Percentiles rank a stretch among this genome's conserved stretches.
Evolutionary conservation across 139 green algal species (phyloP).

Genomic region (Chlorella vulgaris): DNA sequence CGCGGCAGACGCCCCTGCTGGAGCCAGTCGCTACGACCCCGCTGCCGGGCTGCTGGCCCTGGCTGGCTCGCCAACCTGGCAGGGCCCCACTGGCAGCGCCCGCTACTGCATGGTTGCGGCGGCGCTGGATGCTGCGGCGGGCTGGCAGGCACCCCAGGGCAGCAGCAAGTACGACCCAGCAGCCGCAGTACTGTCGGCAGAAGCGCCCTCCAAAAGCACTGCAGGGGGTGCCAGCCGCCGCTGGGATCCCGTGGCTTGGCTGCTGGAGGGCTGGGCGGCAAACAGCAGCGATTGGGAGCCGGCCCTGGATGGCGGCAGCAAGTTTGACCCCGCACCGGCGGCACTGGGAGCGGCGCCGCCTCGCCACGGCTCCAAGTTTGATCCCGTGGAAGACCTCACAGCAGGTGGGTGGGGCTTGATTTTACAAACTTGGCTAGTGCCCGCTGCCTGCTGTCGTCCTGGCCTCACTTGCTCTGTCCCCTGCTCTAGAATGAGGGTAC

Average conservation of each 20-base stretch:
- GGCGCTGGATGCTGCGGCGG: constrained; percentile 12
- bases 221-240: neutral
- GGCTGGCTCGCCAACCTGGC: constrained; percentile 4
- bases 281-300: constrained; percentile 14
- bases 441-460: too few relatives aligned
- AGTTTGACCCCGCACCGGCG: neutral
- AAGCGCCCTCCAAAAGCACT: neutral
- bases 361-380: neutral
- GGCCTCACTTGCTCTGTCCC: too few relatives aligned
- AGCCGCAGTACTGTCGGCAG: neutral
- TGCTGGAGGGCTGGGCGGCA: constrained; percentile 13
- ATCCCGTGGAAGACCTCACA: neutral
- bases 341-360: neutral
- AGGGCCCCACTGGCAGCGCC: constrained; percentile 14
- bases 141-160: constrained; percentile 15
- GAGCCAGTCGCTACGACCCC: neutral
- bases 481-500: too few relatives aligned
- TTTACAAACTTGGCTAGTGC: neutral
- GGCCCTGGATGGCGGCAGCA: too few relatives aligned
- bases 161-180: constrained; percentile 1
- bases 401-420: constrained; percentile 1
- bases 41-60: neutral
- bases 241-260: neutral
- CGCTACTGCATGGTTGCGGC: constrained; percentile 12
- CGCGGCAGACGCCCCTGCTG: neutral